Base-by-base conservation (phyloP, 1,284 basidiomycete genomes). In the Apiotrichum sp. region DNA sequence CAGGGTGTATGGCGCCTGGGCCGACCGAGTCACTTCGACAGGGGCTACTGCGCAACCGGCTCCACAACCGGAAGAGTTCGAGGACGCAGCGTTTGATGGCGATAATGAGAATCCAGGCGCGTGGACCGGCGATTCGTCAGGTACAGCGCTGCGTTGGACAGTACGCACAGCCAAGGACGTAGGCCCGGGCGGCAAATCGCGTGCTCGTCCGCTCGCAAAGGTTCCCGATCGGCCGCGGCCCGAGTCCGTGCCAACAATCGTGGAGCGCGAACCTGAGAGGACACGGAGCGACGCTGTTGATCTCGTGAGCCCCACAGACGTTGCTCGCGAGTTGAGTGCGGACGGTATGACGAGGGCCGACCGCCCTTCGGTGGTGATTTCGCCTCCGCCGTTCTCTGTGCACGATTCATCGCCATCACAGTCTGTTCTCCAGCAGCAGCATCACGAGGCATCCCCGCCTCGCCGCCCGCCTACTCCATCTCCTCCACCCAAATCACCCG, bases 1-100 rank as follows among this genome's bases (percentile, higher is more conserved):
- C 36, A 65, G 64, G 3, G 70, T 75, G 6, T 77, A 77, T 51
- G 75, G 75, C 33, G 70, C 69, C 36, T 76, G 74, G 73, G 57
- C 91, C 2, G 56, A 61, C 33, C 40, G 46, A 22, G 22, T 22
- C 35, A 3, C 48, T 2, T 40, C 38, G 44, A 6, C 11, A 14
- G 36, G 14, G 34, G 14, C n/a, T 22, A 22, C 22, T 22, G 22
- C 22, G 22, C 22, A 22, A 7, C 38, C 39, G 3, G 49, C 47
- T 22, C 22, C 22, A 22, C 22, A 22, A 22, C 22, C 22, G 22
- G 22, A 22, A 3, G 33, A 36, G 22, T 50, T 55, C 2, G 54
- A 56, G 29, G 51, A 56, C 45, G 58, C 58, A 14, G 13, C 47
- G 11, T 59, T 59, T 31, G 58, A 59, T 39, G 54, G 58, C 33